Evolutionary conservation across 2,329 filamentous ascomycete species (phyloP).

Genomic region (Hymenoscyphus linearis): DNA sequence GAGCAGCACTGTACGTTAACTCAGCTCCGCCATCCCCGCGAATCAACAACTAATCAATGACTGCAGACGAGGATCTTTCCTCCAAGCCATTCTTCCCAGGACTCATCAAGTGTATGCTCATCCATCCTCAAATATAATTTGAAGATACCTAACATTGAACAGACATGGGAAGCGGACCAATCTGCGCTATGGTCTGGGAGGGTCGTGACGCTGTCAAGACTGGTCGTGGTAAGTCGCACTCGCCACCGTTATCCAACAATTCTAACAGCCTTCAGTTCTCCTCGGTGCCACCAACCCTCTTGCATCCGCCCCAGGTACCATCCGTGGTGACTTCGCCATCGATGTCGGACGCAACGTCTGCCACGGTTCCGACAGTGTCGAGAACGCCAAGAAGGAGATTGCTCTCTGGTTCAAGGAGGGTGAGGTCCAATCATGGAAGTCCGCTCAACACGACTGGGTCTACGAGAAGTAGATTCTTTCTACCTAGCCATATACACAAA

Average conservation of each 20-base stretch:
- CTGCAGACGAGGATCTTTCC: slow-evolving; percentile 73
- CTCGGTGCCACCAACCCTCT: slow-evolving; percentile 99
- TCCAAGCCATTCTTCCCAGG: slow-evolving; percentile 96
- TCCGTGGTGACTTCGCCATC: slow-evolving; percentile 87
- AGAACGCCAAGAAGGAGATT: slow-evolving; percentile 99
- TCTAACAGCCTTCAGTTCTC: slow-evolving; percentile 51
- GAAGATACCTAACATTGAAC: slow-evolving; percentile 25
- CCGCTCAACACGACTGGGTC: slow-evolving; percentile 83
- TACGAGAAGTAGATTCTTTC: slow-evolving; percentile 70
- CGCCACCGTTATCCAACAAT: no score
- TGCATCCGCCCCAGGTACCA: slow-evolving; percentile 90
- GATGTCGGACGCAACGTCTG: slow-evolving; percentile 97
- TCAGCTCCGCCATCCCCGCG: slow-evolving; percentile 27
- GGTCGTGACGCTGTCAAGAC: slow-evolving; percentile 99
- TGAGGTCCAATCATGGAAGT: slow-evolving; percentile 82
- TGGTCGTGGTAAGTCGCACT: slow-evolving; percentile 65
- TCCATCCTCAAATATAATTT: slow-evolving; percentile 7
- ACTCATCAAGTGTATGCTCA: slow-evolving; percentile 76
- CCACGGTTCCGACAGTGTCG: slow-evolving; percentile 98
- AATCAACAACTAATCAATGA: not conserved
- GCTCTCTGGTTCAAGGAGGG: slow-evolving; percentile 93
- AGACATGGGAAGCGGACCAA: slow-evolving; percentile 97
- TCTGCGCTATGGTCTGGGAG: slow-evolving; percentile 99
- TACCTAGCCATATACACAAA: slow-evolving; percentile 10
- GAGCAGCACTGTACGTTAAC: slow-evolving; percentile 80